Conservation (phyloP, 225 moss, liverwort and hornwort genomes). For the Anthoceros angustus region DNA sequence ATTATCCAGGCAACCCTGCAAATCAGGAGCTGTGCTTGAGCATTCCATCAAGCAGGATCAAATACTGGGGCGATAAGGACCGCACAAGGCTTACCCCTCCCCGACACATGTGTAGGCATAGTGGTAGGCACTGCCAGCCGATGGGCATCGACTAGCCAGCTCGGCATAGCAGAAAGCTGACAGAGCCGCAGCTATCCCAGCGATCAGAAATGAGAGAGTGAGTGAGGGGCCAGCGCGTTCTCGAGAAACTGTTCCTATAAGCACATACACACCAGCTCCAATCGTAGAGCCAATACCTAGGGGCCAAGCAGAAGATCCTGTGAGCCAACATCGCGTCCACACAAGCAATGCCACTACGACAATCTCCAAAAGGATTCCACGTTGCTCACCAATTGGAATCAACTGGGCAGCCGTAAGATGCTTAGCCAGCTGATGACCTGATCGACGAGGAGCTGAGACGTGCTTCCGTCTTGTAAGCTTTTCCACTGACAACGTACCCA, state of each 20-base stretch:
- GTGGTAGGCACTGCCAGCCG: constrained; percentile 92
- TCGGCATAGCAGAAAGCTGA: constrained; percentile 98
- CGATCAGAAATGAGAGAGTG: constrained; percentile 69
- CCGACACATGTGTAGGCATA: constrained; percentile 89
- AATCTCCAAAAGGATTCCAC: background rate
- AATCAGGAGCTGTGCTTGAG: background rate
- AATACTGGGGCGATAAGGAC: background rate
- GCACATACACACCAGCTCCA: constrained; percentile 86
- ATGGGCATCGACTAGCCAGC: constrained; percentile 85
- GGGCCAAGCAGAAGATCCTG: background rate
- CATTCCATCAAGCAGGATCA: background rate
- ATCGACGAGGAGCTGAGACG: background rate
- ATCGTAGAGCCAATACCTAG: constrained; percentile 86
- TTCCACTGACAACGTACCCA: background rate
- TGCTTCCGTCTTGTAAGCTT: background rate
- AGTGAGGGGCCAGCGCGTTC: constrained; percentile 88
- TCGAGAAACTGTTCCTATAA: constrained; percentile 82
- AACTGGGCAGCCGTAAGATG: background rate
- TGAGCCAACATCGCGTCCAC: background rate
- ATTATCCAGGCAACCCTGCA: constrained; percentile 85
- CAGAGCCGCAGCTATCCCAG: constrained; percentile 80
- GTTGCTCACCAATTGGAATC: background rate
- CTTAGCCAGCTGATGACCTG: background rate
- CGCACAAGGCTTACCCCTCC: constrained; percentile 26
- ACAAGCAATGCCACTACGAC: background rate